Percentiles rank a stretch among this genome's conserved stretches.
Conservation (phyloP, 2,329 filamentous ascomycete species). For the Lachnellula occidentalis region DNA sequence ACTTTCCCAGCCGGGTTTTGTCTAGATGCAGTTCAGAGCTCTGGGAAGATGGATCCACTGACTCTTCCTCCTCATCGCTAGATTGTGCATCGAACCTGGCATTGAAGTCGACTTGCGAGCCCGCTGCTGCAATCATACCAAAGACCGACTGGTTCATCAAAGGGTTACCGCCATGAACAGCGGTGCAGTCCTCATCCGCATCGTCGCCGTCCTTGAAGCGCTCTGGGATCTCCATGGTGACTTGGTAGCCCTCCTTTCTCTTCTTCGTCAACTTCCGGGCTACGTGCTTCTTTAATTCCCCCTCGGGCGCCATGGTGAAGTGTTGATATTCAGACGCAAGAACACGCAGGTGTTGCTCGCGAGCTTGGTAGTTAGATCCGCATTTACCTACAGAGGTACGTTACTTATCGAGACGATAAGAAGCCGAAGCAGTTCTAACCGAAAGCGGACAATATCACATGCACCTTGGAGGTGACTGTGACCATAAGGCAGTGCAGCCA, state of each 20-base stretch:
- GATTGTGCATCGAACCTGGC: constrained; percentile 72
- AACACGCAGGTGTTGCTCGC: neutral
- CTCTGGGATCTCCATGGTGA: constrained; percentile 49
- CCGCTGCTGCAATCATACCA: constrained; percentile 83
- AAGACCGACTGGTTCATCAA: constrained; percentile 89
- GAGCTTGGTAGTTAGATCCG: no score
- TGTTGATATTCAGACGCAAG: neutral
- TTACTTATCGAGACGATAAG: neutral
- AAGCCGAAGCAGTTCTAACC: neutral
- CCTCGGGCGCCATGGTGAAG: constrained; percentile 34
- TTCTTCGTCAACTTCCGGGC: constrained; percentile 39
- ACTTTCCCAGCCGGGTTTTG: constrained; percentile 31
- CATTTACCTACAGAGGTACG: neutral
- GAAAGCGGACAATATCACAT: neutral
- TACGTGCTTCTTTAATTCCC: constrained; percentile 36
- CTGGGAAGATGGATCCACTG: constrained; percentile 16
- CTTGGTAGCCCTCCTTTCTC: constrained; percentile 36
- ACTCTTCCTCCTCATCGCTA: constrained; percentile 58
- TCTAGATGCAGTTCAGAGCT: constrained; percentile 20
- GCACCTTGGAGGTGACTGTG: neutral
- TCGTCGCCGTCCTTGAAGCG: constrained; percentile 53
- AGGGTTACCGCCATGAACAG: constrained; percentile 41
- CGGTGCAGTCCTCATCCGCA: constrained; percentile 55
- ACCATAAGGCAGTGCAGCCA: neutral
- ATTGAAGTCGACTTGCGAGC: constrained; percentile 76